Percentiles rank a stretch among this genome's conserved stretches.
These are phyloP conservation scores for Candida frijolesensis DNA, from an alignment of 1,139 yeast species.

Conservation along the genomic window DNA sequence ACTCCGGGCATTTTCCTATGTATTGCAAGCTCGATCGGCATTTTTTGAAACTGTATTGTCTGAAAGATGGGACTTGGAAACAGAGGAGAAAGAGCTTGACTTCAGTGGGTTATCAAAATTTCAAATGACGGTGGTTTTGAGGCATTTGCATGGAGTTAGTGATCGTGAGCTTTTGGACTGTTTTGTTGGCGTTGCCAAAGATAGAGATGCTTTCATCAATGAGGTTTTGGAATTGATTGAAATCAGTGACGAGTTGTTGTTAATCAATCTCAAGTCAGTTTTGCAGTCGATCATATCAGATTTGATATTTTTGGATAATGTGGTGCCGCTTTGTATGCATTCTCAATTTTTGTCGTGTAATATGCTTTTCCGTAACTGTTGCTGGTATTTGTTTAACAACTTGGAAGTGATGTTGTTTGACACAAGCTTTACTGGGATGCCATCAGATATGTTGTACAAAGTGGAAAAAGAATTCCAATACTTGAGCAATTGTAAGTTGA, in stretches of 20 bases:
- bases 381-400: constrained; percentile 71
- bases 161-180: constrained; percentile 48
- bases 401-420: constrained; percentile 66
- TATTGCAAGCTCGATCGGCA: constrained; percentile 58
- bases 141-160: constrained; percentile 60
- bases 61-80: constrained; percentile 49
- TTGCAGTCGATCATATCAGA: constrained; percentile 67
- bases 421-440: constrained; percentile 29
- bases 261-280: constrained; percentile 59
- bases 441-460: constrained; percentile 27
- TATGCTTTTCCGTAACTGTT: constrained; percentile 59
- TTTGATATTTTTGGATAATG: constrained; percentile 63
- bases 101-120: constrained; percentile 45
- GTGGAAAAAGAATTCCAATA: constrained; percentile 32
- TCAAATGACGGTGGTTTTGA: constrained; percentile 55
- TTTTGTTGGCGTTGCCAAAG: constrained; percentile 22
- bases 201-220: constrained; percentile 49
- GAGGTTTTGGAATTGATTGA: constrained; percentile 61
- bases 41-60: constrained; percentile 66
- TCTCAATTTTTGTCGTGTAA: constrained; percentile 54
- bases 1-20: constrained; percentile 47
- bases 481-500: constrained; percentile 18
- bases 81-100: constrained; percentile 26
- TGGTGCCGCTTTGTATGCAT: constrained; percentile 56
- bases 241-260: constrained; percentile 63